These are phyloP conservation scores for Colletotrichum shisoi DNA, from an alignment of 2,329 filamentous ascomycete species.

Conservation along the genomic window DNA sequence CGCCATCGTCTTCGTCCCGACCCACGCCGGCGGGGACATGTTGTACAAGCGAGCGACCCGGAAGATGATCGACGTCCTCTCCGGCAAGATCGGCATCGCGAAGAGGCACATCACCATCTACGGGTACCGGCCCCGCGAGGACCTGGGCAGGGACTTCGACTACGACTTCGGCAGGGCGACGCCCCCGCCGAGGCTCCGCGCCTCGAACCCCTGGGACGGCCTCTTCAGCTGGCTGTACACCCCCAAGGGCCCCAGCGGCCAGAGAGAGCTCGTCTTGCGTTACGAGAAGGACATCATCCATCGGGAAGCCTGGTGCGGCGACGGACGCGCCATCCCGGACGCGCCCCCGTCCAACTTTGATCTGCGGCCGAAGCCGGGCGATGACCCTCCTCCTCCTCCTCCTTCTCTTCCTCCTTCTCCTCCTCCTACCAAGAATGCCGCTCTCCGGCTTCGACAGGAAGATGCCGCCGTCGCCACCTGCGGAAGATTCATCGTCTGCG, in stretches of 20 bases:
- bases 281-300: slow-evolving; percentile 45
- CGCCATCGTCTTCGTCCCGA: slow-evolving; percentile 24
- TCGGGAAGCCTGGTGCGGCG: slow-evolving; percentile 32
- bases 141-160: slow-evolving; percentile 13
- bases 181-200: slow-evolving; percentile 8
- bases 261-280: slow-evolving; percentile 30
- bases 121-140: slow-evolving; percentile 10
- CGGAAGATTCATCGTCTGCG: neutral
- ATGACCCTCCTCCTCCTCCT: too few relatives aligned
- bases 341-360: slow-evolving; percentile 8
- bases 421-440: neutral
- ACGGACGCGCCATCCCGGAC: neutral
- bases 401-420: too few relatives aligned
- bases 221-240: slow-evolving; percentile 36
- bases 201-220: slow-evolving; percentile 24
- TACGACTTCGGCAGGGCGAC: slow-evolving; percentile 1
- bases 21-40: slow-evolving; percentile 9
- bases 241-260: slow-evolving; percentile 14
- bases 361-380: neutral
- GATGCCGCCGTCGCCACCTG: neutral
- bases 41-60: slow-evolving; percentile 1
- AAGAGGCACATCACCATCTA: slow-evolving; percentile 25
- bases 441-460: neutral
- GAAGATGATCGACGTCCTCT: slow-evolving; percentile 11
- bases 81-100: slow-evolving; percentile 15